Evolutionary conservation across 208 protist genomes (phyloP).

Genomic region (Trichomonas gallinae): DNA sequence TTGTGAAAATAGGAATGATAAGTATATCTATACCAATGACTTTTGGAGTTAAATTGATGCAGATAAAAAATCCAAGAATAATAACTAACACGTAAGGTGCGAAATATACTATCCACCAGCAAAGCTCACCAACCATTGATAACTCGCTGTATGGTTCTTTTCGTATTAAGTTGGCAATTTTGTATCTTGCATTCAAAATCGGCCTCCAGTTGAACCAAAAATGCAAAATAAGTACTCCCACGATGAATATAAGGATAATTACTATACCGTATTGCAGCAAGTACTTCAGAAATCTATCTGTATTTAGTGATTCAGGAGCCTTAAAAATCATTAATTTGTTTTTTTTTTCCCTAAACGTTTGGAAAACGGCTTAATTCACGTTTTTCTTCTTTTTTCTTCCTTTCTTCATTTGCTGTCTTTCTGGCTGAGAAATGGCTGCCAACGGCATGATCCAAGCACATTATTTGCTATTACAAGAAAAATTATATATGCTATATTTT

Average conservation of each 20-base stretch:
- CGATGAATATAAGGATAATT: neutral
- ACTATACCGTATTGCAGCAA: neutral
- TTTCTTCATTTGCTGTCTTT: too few species aligned
- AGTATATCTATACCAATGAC: neutral
- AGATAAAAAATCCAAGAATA: neutral
- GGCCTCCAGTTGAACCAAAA: neutral
- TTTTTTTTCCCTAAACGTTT: neutral
- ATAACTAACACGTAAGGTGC: neutral
- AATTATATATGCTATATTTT: too few species aligned
- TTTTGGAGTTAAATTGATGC: neutral
- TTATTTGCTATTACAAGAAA: too few species aligned
- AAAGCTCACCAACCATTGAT: neutral
- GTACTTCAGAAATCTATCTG: neutral
- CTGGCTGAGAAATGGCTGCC: too few species aligned
- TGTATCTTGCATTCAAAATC: neutral
- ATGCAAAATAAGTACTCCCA: neutral
- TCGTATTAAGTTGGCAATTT: neutral
- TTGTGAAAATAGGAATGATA: neutral
- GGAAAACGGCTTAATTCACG: too few species aligned
- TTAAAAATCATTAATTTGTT: neutral
- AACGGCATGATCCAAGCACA: too few species aligned
- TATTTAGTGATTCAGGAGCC: neutral
- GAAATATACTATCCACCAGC: neutral
- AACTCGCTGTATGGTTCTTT: neutral
- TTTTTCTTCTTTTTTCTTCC: too few species aligned